These are phyloP conservation scores for Digitaria exilis DNA, from an alignment of 202 grass and related monocot genomes.

Conservation along the genomic window DNA sequence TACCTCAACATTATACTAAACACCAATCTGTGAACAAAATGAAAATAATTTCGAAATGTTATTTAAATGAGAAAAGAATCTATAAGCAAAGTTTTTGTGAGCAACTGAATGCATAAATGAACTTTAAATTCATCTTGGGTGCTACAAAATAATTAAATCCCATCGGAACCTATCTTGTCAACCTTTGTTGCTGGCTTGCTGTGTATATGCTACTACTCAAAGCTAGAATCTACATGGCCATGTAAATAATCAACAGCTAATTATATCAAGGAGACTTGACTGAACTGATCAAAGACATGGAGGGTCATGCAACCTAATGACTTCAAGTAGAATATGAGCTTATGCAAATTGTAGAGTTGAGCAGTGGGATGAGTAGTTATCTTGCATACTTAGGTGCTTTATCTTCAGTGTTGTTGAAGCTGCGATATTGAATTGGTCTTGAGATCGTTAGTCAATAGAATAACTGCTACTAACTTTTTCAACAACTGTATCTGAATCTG, in stretches of 20 bases:
- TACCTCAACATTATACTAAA: not conserved
- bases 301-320: not conserved
- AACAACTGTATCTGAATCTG: constrained; percentile 11
- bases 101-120: not conserved
- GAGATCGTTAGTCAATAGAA: not conserved
- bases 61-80: not conserved
- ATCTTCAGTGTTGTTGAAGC: not conserved
- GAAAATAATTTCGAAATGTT: not conserved
- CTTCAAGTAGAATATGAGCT: not conserved
- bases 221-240: not conserved
- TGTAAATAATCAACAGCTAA: not conserved
- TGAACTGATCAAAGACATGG: not conserved
- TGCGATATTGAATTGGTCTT: not conserved
- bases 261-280: not conserved
- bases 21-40: not conserved
- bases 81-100: not conserved
- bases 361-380: not conserved
- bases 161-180: not conserved
- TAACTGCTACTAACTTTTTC: not conserved
- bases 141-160: not conserved
- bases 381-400: not conserved
- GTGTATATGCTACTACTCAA: not conserved
- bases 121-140: not conserved
- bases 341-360: not conserved
- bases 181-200: not conserved